phyloP scores from a whole-genome alignment of 495 filamentous ascomycete genomes.

The Penicillium pulvis region DNA sequence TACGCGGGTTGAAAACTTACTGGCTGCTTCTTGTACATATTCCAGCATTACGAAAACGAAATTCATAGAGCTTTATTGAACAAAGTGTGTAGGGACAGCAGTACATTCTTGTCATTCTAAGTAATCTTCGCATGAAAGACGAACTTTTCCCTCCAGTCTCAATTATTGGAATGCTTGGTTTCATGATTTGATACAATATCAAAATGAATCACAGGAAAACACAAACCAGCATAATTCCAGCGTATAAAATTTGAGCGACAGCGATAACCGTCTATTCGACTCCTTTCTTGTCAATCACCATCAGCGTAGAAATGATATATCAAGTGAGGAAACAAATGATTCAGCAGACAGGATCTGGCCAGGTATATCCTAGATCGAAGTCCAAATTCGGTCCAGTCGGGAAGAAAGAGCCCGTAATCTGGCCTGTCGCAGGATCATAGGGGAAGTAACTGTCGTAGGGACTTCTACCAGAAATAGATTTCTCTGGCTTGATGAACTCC shows the following conservation, averaged over 20 bases:
- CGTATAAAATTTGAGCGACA: constrained; percentile 8
- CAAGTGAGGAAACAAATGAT: neutral
- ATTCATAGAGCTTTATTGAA: neutral
- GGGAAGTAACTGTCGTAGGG: constrained; percentile 40
- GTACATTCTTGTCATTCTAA: constrained; percentile 4
- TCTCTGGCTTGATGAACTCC: constrained; percentile 33
- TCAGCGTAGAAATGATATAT: neutral
- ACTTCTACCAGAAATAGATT: constrained; percentile 18
- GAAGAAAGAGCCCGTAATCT: constrained; percentile 47
- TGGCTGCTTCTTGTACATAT: neutral
- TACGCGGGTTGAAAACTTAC: too few species aligned
- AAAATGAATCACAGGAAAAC: constrained; percentile 3
- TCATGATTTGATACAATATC: constrained; percentile 5
- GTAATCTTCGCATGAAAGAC: constrained; percentile 8
- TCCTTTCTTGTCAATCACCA: neutral
- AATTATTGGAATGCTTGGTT: constrained; percentile 4
- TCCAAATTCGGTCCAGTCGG: constrained; percentile 35
- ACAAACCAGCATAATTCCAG: constrained; percentile 5
- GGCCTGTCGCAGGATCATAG: constrained; percentile 43
- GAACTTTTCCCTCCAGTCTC: constrained; percentile 3
- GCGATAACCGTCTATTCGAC: neutral
- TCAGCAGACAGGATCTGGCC: constrained; percentile 37
- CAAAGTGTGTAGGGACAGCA: neutral
- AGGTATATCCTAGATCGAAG: constrained; percentile 38
- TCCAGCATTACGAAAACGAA: neutral